phyloP scores from a whole-genome alignment of 2,329 filamentous ascomycete species.

The Botrytis squamosa region DNA sequence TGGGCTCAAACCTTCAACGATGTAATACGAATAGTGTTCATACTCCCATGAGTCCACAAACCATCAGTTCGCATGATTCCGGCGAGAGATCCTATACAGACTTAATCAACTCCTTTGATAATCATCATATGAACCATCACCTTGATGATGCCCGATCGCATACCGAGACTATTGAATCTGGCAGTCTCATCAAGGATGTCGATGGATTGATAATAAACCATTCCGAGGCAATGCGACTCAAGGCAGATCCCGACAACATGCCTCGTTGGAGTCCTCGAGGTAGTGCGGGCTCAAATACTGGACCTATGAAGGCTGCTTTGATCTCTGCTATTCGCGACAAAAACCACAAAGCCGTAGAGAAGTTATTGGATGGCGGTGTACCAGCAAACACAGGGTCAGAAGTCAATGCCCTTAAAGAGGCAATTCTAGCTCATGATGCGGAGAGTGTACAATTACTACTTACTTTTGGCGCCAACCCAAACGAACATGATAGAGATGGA shows the following conservation, averaged over 20 bases:
- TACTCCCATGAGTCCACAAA: neutral
- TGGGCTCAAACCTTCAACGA: conserved; percentile 19
- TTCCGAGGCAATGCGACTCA: conserved; percentile 49
- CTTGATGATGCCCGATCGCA: conserved; percentile 36
- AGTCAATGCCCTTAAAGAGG: conserved; percentile 52
- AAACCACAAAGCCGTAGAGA: conserved; percentile 56
- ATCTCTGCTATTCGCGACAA: conserved; percentile 54
- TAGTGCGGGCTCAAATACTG: conserved; percentile 44
- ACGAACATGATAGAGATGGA: conserved; percentile 49
- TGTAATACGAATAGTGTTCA: neutral
- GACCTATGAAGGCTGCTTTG: conserved; percentile 49
- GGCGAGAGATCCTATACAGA: conserved; percentile 16
- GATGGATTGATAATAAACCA: conserved; percentile 45
- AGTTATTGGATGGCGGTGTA: conserved; percentile 58
- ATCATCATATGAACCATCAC: conserved; percentile 19
- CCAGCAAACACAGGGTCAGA: conserved; percentile 50
- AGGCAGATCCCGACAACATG: conserved; percentile 51
- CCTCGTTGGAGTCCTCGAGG: conserved; percentile 53
- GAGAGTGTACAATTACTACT: conserved; percentile 57
- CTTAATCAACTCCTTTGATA: conserved; percentile 26
- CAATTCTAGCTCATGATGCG: conserved; percentile 50
- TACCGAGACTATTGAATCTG: conserved; percentile 39
- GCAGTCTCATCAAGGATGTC: conserved; percentile 41
- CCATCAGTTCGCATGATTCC: neutral
- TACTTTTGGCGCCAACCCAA: conserved; percentile 57